These are phyloP conservation scores for Aegilops sharonensis DNA, from an alignment of 176 grass and related monocot genomes.

Conservation along the genomic window DNA sequence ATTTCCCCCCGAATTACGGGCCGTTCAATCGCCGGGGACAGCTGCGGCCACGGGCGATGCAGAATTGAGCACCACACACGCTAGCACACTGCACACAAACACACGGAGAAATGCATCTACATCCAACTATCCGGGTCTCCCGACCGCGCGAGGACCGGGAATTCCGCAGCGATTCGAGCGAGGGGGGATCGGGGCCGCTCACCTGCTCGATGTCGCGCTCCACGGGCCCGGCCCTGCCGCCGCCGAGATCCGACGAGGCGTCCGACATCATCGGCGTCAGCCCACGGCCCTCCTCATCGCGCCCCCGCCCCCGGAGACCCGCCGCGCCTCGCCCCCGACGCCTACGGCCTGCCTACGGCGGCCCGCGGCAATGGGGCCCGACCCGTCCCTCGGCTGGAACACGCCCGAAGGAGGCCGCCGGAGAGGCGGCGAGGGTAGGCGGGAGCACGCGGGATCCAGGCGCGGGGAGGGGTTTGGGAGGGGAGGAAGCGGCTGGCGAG, in stretches of 20 bases:
- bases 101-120: constrained; percentile 16
- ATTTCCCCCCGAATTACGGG: not conserved
- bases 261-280: constrained; percentile 53
- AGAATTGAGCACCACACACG: not conserved
- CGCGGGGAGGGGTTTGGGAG: not conserved
- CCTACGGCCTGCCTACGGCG: not conserved
- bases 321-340: not conserved
- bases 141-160: not conserved
- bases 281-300: constrained; percentile 19
- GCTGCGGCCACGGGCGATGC: not conserved
- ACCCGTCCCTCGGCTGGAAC: not conserved
- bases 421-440: not conserved
- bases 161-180: not conserved
- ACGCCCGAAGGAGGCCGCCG: not conserved
- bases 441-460: not conserved
- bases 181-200: not conserved
- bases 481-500: not conserved
- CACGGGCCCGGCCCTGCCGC: constrained; percentile 38
- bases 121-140: not conserved
- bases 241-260: constrained; percentile 65
- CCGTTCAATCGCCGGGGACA: not conserved
- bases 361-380: not conserved
- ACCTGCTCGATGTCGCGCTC: constrained; percentile 91
- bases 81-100: not conserved
- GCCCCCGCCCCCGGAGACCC: constrained; percentile 3